A percentile compares a stretch with the other conserved stretches of the same genome.
Evolutionary conservation across 1,139 yeast species (phyloP).

Genomic region (Yamadazyma dendronema): DNA sequence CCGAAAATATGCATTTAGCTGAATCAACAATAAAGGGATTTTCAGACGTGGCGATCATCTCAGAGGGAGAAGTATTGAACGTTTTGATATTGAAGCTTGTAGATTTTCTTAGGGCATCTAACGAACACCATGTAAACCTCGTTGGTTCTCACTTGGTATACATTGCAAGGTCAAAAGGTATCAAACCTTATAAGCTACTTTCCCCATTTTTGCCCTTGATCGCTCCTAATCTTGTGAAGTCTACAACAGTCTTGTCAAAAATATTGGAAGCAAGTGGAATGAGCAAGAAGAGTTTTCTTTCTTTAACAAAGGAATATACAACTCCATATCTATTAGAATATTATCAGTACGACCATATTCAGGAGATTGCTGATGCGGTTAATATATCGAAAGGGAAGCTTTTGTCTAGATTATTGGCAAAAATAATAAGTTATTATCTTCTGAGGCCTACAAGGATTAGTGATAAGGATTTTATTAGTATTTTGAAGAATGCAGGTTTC

Average conservation of each 20-base stretch:
- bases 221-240: constrained; percentile 64
- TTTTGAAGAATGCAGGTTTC: constrained; percentile 55
- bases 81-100: constrained; percentile 58
- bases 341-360: constrained; percentile 60
- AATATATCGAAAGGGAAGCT: constrained; percentile 33
- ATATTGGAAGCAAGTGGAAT: constrained; percentile 68
- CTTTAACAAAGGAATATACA: constrained; percentile 69
- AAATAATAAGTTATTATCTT: constrained; percentile 41
- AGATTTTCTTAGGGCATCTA: constrained; percentile 56
- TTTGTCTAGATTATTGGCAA: constrained; percentile 33
- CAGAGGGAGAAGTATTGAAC: constrained; percentile 63
- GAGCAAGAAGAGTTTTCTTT: constrained; percentile 57
- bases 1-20: constrained; percentile 39
- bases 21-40: constrained; percentile 64
- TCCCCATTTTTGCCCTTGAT: constrained; percentile 78
- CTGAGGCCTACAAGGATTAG: constrained; percentile 41
- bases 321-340: constrained; percentile 73
- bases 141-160: constrained; percentile 58
- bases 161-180: constrained; percentile 42
- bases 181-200: constrained; percentile 67
- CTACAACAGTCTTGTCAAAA: constrained; percentile 54
- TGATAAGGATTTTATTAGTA: constrained; percentile 50
- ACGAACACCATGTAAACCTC: constrained; percentile 61
- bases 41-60: constrained; percentile 57
- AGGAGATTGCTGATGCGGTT: constrained; percentile 47